Percentiles rank a stretch among this genome's conserved stretches.
These are phyloP conservation scores for Solanum appendiculatum DNA, from an alignment of 257 asterid species.

Conservation along the genomic window DNA sequence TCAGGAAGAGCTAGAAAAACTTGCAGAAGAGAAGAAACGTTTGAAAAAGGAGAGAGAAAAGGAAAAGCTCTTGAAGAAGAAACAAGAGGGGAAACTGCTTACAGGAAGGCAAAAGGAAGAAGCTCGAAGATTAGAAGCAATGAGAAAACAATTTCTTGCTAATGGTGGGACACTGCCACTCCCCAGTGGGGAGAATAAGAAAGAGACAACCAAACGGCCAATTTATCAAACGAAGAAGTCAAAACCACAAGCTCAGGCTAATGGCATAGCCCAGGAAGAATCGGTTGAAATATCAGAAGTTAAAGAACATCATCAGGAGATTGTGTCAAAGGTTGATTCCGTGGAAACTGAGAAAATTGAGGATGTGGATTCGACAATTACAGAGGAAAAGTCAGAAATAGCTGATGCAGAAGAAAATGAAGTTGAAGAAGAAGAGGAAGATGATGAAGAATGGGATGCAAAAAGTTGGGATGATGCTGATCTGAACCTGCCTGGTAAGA, in stretches of 20 bases:
- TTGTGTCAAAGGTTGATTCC: slow-evolving; percentile 23
- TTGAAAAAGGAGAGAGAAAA: slow-evolving; percentile 82
- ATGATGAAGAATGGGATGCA: slow-evolving; percentile 94
- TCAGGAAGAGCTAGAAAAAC: slow-evolving; percentile 64
- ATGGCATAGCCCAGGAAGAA: slow-evolving; percentile 44
- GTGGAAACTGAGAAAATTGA: slow-evolving; percentile 25
- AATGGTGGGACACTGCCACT: slow-evolving; percentile 44
- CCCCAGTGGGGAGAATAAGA: slow-evolving; percentile 40
- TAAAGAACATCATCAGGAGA: slow-evolving; percentile 32
- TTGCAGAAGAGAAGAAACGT: slow-evolving; percentile 85
- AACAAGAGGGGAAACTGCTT: slow-evolving; percentile 72
- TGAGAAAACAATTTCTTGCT: slow-evolving; percentile 79
- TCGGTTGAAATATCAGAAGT: slow-evolving; percentile 31
- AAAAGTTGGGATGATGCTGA: slow-evolving; percentile 96
- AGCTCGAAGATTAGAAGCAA: slow-evolving; percentile 81
- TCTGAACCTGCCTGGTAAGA: slow-evolving; percentile 69
- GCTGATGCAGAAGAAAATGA: slow-evolving; percentile 48
- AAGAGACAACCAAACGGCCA: slow-evolving; percentile 54
- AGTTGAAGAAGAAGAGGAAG: slow-evolving; percentile 4
- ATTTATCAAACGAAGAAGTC: slow-evolving; percentile 70
- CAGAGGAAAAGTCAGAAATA: slow-evolving; percentile 28
- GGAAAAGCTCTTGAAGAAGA: slow-evolving; percentile 76
- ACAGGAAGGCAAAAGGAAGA: slow-evolving; percentile 93
- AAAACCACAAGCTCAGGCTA: slow-evolving; percentile 57
- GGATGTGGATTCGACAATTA: slow-evolving; percentile 7